Percentiles rank a stretch among this genome's conserved stretches.
phyloP scores from a whole-genome alignment of 139 green algal species.

The Chlamydomonas schloesseri region DNA sequence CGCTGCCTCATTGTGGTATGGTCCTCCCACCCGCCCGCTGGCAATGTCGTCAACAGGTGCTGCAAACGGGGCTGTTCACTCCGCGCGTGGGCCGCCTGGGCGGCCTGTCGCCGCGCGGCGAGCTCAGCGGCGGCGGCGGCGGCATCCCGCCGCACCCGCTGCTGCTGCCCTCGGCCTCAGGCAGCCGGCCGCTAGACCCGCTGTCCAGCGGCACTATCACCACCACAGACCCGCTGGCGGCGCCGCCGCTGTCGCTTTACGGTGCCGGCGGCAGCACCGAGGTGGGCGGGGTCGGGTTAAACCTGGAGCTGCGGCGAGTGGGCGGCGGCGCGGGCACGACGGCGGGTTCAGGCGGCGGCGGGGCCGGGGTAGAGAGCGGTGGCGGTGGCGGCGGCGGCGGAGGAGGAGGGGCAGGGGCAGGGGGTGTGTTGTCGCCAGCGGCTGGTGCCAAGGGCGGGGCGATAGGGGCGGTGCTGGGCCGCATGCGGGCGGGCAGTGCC shows the following conservation, averaged over 20 bases:
- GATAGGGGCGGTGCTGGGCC: too few species aligned
- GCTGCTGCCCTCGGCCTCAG: neutral
- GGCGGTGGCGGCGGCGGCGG: neutral
- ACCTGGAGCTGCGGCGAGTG: slow-evolving; percentile 12
- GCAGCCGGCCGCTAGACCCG: neutral
- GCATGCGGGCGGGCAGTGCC: neutral
- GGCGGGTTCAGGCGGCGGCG: neutral
- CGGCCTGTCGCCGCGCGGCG: neutral
- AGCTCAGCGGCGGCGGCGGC: neutral
- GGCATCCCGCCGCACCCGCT: neutral
- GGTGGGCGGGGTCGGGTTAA: neutral
- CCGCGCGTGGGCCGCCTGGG: slow-evolving; percentile 55
- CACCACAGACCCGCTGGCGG: neutral
- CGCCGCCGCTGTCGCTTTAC: neutral
- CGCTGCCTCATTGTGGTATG: too few species aligned
- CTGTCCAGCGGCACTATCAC: neutral
- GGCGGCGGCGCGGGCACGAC: neutral
- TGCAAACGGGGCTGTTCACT: slow-evolving; percentile 51
- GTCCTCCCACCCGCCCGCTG: too few species aligned
- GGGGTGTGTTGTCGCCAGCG: neutral
- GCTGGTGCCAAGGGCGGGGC: neutral
- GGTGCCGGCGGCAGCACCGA: neutral
- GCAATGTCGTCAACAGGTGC: neutral
- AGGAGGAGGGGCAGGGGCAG: neutral
- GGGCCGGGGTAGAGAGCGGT: neutral